Evolutionary conservation across 768 basidiomycete species (phyloP), one percentile per base, ranked within the genome.

Genomic region (Russula sp.): DNA sequence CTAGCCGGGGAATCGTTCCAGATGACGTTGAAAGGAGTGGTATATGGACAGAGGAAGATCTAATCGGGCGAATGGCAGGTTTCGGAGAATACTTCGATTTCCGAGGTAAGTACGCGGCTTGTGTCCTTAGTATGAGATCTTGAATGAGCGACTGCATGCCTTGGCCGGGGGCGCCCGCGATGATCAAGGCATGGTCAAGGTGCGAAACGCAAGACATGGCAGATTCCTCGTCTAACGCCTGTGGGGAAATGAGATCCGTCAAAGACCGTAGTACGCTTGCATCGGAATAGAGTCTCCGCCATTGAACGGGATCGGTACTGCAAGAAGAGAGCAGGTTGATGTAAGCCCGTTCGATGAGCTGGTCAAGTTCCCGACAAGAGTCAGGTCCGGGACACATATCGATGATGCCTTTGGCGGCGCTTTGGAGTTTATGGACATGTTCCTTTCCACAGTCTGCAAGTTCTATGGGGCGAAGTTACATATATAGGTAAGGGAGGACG

Each of bases 111-210:
- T 59, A 75, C 59, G 66, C 53, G n/a, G 69, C 53, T 69, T 97
- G 95, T 20, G 93, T 79, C 24, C 71, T 66, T 34, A 70, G 69
- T 66, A 98, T 90, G 48, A 90, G 72, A 30, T 77, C 76, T 50
- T 84, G 79, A n/a, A 92, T 80, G 51, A 87, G 70, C 34, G 89
- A 84, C 44, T 84, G 75, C 49, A 88, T 78, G 14, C 78, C 77
- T 20, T 79, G 74, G 2, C 89, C 91, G 26, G 85, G 79, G 2
- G 87, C 84, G 2, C 94, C 94, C 16, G 93, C 87, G 56, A 95
- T 80, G 66, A 98, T 86, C 67, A 98, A 86, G 1, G 88, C 87
- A 67, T 79, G 80, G 72, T 99, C 97, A 28, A 98, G 76, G 16
- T 79, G 75, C 6, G 78, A 76, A 44, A 98, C 81, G 26, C 81